Evolutionary conservation across 305 asterid species (phyloP), one percentile per base, ranked within the genome.

Genomic region (Plantago lanceolata): DNA sequence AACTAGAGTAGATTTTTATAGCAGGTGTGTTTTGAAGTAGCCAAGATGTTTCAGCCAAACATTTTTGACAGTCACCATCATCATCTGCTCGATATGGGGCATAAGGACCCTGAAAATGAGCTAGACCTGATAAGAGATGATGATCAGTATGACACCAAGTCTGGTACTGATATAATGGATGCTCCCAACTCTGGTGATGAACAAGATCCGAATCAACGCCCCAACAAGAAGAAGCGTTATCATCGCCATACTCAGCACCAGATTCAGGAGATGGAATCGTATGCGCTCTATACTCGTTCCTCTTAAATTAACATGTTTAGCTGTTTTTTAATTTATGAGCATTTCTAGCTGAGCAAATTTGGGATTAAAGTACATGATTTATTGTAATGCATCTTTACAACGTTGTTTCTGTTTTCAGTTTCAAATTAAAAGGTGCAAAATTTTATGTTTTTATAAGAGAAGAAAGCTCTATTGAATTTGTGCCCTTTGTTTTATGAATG

Each of bases 211-310:
- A 89, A 82, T 64, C 86, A 82, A 56, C 95, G 93, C 2, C 89
- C 96, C n/a, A 58, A 58, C 48, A 92, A 85, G 72, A 92, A 85
- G 88, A 92, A 92, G 73, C 87, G 88, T 0, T 92, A 92, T 14
- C 98, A 92, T 65, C 98, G 98, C 71, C 98, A 92, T 64, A 89
- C 98, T 0, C 98, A 89, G 71, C 93, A 83, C 66, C 98, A 92
- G 68, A 89, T 89, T 71, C 88, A 79, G 13, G 96, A 92, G 78
- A 82, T 92, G 95, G 97, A 92, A 72, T 64, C 96, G 96, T 89
- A 86, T 50, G 94, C 37, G 14, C 55, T 13, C 13, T 15, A 24
- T 19, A 11, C 13, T 26, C n/a, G 19, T 26, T 49, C 11, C 11
- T 6, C 1, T 11, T 15, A n/a, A 18, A 12, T 50, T 50, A 18